Evolutionary conservation across 345 rosid species (phyloP).

Genomic region (Psidium friedrichsthalianum): DNA sequence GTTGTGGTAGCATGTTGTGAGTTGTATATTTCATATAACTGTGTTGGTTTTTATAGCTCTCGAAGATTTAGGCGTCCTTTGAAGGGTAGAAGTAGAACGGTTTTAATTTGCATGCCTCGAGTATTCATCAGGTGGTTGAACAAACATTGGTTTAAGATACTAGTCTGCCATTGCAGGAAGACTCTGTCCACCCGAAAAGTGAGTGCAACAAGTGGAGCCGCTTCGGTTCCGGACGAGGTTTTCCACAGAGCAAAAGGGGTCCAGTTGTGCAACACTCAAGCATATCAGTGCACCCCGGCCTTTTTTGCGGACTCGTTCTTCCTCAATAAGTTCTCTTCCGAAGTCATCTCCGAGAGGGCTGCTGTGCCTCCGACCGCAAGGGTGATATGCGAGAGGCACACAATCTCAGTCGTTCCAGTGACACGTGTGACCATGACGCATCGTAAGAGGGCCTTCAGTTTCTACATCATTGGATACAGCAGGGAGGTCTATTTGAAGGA

Average conservation of each 20-base stretch:
- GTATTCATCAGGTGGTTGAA: neutral
- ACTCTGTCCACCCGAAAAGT: conserved; percentile 73
- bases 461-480: conserved; percentile 78
- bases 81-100: neutral
- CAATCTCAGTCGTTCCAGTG: conserved; percentile 82
- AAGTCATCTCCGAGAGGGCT: conserved; percentile 72
- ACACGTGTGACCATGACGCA: conserved; percentile 81
- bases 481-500: conserved; percentile 85
- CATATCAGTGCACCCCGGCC: conserved; percentile 81
- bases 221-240: conserved; percentile 89
- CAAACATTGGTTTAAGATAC: neutral
- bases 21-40: neutral
- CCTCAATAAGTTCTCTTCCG: conserved; percentile 82
- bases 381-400: conserved; percentile 85
- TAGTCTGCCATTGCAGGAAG: conserved; percentile 38
- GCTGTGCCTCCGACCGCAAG: conserved; percentile 57
- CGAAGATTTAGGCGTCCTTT: neutral
- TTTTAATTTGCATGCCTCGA: neutral
- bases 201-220: conserved; percentile 82
- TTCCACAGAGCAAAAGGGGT: conserved; percentile 89
- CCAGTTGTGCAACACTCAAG: conserved; percentile 90
- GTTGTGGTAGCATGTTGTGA: neutral
- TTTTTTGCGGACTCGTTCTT: conserved; percentile 88
- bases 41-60: neutral
- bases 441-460: conserved; percentile 63